These are phyloP conservation scores for Naegleria gruberi DNA, from an alignment of 208 protist species.

Conservation along the genomic window DNA sequence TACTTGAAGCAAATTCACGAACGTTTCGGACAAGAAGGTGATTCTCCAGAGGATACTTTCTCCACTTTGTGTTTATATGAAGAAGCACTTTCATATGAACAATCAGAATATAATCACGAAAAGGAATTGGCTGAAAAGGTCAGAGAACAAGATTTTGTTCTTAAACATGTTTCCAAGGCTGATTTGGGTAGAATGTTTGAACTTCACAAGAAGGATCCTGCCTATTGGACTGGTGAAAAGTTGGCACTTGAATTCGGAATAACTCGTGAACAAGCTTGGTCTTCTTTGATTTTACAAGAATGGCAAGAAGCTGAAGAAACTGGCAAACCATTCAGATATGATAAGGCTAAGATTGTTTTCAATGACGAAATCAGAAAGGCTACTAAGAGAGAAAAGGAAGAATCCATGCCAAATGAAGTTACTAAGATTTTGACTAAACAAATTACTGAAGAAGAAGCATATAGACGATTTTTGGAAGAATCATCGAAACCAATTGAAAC, in stretches of 20 bases:
- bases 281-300: neutral
- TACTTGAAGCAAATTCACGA: neutral
- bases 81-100: neutral
- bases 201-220: conserved; percentile 8
- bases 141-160: neutral
- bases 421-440: neutral
- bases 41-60: neutral
- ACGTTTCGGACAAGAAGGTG: neutral
- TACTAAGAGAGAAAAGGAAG: neutral
- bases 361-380: neutral
- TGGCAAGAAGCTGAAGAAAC: neutral
- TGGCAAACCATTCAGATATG: neutral
- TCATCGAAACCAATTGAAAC: neutral
- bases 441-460: neutral
- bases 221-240: neutral
- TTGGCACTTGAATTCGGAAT: neutral
- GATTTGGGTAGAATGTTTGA: neutral
- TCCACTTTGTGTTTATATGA: neutral
- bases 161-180: neutral
- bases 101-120: neutral
- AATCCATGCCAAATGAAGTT: neutral
- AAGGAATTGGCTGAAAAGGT: neutral
- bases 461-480: conserved; percentile 1
- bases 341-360: neutral
- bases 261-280: neutral